Evolutionary conservation across 176 grass and related monocot species (phyloP).

Genomic region (maize (Zea mays)): DNA sequence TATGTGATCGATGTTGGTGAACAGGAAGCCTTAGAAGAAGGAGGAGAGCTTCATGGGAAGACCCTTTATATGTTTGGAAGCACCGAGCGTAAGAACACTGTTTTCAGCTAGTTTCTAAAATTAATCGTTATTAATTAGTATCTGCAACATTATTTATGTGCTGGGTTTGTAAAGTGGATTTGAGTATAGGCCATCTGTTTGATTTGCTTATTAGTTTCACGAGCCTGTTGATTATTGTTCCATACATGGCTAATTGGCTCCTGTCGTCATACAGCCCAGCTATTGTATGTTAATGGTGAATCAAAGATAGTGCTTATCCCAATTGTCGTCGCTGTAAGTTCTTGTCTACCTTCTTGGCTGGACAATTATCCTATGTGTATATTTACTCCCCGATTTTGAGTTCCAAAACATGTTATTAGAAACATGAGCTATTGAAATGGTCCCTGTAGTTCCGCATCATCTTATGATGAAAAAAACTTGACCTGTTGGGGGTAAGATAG

Average conservation of each 20-base stretch:
- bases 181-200: too few species aligned
- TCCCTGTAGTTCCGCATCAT: background rate
- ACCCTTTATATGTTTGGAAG: constrained; percentile 84
- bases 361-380: constrained; percentile 6
- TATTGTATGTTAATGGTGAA: constrained; percentile 68
- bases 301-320: constrained; percentile 79
- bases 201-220: too few species aligned
- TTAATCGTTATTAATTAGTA: background rate
- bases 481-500: too few species aligned
- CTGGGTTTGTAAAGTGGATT: too few species aligned
- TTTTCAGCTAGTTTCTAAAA: background rate
- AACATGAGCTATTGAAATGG: background rate
- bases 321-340: constrained; percentile 78
- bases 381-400: background rate
- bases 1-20: constrained; percentile 17
- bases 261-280: constrained; percentile 59
- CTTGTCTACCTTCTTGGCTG: constrained; percentile 22
- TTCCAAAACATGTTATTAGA: background rate
- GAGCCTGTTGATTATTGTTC: too few species aligned
- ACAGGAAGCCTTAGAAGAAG: constrained; percentile 77
- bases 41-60: constrained; percentile 73
- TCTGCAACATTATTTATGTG: too few species aligned
- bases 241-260: background rate
- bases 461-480: background rate
- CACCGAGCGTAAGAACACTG: constrained; percentile 65